Evolutionary conservation across 106 monocot species (phyloP), one percentile per base, ranked within the genome.

Genomic region (Allium cepa): DNA sequence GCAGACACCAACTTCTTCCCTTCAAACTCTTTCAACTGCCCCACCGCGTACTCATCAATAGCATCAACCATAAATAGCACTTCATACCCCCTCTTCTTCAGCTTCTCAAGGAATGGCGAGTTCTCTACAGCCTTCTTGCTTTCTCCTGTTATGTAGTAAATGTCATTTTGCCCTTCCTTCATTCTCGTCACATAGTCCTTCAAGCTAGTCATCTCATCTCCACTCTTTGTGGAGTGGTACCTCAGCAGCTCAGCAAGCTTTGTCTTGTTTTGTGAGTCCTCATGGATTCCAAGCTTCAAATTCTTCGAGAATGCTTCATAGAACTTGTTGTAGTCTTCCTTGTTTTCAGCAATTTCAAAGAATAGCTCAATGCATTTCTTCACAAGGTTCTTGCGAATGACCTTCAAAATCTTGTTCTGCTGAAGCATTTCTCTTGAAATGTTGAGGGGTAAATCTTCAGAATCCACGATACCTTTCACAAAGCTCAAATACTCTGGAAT

Each of bases 301-400:
- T 89, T 89, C 85, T 89, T 89, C 9, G 89, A 89, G 89, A 85
- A 89, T 2, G 89, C 85, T 70, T 89, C 89, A 15, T 89, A 89
- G 26, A 89, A 89, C 63, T 89, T 89, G 78, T 80, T 80, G 69
- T 89, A 89, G 53, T 89, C 89, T 49, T 89, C 89, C 78, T 89
- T 89, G 85, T 89, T 89, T 71, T 89, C 89, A 5, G 89, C 89
- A 67, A 89, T 89, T 75, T 89, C 89, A 47, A 81, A 81, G 82
- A 89, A 89, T 46, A 89, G 85, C 27, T 89, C 89, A 9, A 89
- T 51, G 70, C 89, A 89, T 66, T 89, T 89, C 85, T 89, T 89
- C 14, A 89, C 89, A 17, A 89, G 77, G 68, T 89, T 89, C 80
- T 89, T 89, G 49, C 89, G 77, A 72, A 89, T 89, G 13, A 89